Conservation (phyloP, 1,139 yeast genomes). For the Yarrowia galli region DNA sequence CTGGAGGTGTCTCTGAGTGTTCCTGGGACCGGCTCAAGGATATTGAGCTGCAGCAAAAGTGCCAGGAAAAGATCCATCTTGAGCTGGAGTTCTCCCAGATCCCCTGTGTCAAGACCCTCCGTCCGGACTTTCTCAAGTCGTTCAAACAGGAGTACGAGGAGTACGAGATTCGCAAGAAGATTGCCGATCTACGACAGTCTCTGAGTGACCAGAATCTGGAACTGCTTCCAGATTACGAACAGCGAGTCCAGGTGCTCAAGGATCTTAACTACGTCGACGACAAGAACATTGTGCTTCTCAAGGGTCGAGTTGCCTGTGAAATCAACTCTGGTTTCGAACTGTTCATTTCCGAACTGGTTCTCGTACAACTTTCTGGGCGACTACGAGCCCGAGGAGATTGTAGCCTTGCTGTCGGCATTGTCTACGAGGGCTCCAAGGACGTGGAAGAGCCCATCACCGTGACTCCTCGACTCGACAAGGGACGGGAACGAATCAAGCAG, state of each 20-base stretch:
- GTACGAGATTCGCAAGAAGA: conserved; percentile 50
- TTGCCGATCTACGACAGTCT: conserved; percentile 63
- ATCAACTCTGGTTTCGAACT: conserved; percentile 91
- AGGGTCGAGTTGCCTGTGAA: conserved; percentile 89
- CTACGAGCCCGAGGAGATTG: conserved; percentile 94
- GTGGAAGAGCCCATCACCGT: conserved; percentile 60
- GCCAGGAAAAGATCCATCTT: not conserved
- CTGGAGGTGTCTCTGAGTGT: conserved; percentile 2
- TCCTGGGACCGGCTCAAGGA: conserved; percentile 17
- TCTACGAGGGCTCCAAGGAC: conserved; percentile 83
- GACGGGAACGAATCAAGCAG: conserved; percentile 71
- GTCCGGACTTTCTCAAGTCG: conserved; percentile 1
- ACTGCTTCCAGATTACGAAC: conserved; percentile 91
- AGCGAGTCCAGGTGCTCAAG: conserved; percentile 77
- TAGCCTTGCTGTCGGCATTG: conserved; percentile 88
- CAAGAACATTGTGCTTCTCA: conserved; percentile 76
- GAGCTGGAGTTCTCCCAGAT: not conserved
- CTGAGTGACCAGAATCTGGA: conserved; percentile 89
- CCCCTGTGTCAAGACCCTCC: conserved; percentile 5
- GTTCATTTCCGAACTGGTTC: conserved; percentile 82
- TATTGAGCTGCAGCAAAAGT: conserved; percentile 9
- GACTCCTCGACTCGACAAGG: conserved; percentile 85
- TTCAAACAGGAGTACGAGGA: conserved; percentile 24
- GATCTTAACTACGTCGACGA: conserved; percentile 79
- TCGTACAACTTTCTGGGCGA: conserved; percentile 92